A percentile compares a stretch with the other conserved stretches of the same genome.
phyloP scores from a whole-genome alignment of 164 flowering plant species.

The Taxillus chinensis region DNA sequence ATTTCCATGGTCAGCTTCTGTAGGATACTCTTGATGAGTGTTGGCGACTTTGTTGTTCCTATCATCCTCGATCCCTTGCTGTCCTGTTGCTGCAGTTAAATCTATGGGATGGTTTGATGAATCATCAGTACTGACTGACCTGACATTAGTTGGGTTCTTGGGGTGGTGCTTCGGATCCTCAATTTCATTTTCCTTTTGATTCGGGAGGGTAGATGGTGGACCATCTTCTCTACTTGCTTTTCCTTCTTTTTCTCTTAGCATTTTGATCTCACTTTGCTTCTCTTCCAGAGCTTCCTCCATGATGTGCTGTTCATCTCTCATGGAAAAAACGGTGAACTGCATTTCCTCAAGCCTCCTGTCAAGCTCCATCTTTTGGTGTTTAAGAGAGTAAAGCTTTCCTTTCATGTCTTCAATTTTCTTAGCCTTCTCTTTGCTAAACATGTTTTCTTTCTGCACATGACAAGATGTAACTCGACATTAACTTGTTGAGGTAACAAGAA shows the following conservation, averaged over 20 bases:
- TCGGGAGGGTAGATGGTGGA: conserved; percentile 25
- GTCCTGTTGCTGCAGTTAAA: conserved; percentile 5
- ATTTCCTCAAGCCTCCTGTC: conserved; percentile 32
- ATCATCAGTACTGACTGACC: conserved; percentile 29
- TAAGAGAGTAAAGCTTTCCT: conserved; percentile 25
- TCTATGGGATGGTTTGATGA: conserved; percentile 21
- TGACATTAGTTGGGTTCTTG: conserved; percentile 13
- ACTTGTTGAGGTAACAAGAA: background rate
- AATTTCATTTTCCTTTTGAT: conserved; percentile 48
- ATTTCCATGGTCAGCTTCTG: background rate
- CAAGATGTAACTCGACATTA: background rate
- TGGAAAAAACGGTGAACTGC: conserved; percentile 46
- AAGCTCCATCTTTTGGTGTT: conserved; percentile 44
- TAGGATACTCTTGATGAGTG: conserved; percentile 1
- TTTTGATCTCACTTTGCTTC: conserved; percentile 39
- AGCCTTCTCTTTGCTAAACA: conserved; percentile 28
- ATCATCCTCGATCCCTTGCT: background rate
- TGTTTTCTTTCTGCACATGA: conserved; percentile 47
- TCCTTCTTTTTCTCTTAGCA: conserved; percentile 19
- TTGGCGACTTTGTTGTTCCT: background rate
- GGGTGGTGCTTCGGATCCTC: conserved; percentile 34
- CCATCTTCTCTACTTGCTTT: conserved; percentile 11
- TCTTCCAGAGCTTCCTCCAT: conserved; percentile 40
- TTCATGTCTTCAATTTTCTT: conserved; percentile 45
- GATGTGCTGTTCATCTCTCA: conserved; percentile 41